Evolutionary conservation across 306 rosid genomes (phyloP).

Genomic region (Coriaria nepalensis): DNA sequence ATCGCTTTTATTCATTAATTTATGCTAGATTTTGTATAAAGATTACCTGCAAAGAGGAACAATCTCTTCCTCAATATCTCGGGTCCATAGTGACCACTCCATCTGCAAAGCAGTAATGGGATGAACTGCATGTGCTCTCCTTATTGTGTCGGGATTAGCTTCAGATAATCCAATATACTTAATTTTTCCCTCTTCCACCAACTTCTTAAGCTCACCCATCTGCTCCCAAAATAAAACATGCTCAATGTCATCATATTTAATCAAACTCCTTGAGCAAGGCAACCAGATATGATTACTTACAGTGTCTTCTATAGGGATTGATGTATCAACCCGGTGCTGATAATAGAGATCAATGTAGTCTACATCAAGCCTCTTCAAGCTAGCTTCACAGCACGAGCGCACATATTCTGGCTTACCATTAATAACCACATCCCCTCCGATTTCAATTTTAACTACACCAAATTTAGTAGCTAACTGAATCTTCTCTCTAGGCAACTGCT

Average conservation of each 20-base stretch:
- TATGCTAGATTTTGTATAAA: no score
- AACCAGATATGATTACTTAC: no score
- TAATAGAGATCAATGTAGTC: constrained; percentile 45
- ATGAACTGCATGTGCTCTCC: constrained; percentile 76
- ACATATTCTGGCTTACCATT: constrained; percentile 53
- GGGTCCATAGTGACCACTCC: constrained; percentile 64
- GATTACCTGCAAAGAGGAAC: constrained; percentile 65
- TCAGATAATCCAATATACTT: constrained; percentile 58
- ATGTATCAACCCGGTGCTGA: constrained; percentile 43
- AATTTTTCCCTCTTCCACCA: constrained; percentile 56
- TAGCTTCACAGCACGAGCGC: constrained; percentile 53
- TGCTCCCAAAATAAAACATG: no score
- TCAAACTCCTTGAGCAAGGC: no score
- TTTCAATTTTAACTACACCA: no score
- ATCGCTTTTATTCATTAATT: no score
- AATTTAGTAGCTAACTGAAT: constrained; percentile 64
- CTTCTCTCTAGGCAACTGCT: constrained; percentile 52
- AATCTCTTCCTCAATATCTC: constrained; percentile 54
- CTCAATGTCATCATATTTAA: no score
- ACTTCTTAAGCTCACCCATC: constrained; percentile 60
- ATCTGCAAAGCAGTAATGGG: constrained; percentile 59
- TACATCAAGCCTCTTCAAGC: constrained; percentile 37
- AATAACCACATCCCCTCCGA: no score
- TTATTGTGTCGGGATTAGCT: constrained; percentile 63
- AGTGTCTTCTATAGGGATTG: constrained; percentile 64